Base-by-base conservation (phyloP, 1,284 basidiomycete species). In the Moesziomyces sp. region DNA sequence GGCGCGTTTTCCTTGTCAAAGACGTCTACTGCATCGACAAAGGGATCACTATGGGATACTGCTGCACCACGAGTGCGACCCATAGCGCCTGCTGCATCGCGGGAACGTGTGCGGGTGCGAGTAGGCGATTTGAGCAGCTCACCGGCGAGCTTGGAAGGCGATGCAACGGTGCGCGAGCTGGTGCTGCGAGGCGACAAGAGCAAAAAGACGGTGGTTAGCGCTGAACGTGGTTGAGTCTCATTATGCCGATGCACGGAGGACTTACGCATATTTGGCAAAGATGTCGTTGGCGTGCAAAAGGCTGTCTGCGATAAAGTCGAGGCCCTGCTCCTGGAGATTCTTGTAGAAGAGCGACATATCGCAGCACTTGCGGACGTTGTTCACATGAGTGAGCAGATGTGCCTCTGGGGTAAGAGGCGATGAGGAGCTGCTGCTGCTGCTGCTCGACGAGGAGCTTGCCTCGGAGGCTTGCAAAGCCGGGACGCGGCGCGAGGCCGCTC, bases 81-180 rank as follows among this genome's bases (percentile, higher is more conserved):
- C 26, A 49, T 6, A 21, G 45, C 33, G 18, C 18, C 42, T 3
- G 55, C 38, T 5, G 49, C 53, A 35, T 53, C 64, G 18, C 52
- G 59, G 46, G 52, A 11, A 23, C 71, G 65, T 7, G 62, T 69
- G 18, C 71, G 65, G n/a, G 61, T 66, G 30, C 73, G 73, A 19
- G 60, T 67, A 26, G 76, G 76, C 5, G 76, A 73, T 50, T 78
- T 78, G 62, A 78, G 73, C 54, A 78, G 57, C 46, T 78, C 76
- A 3, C 62, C 76, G 5, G 76, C 69, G 48, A 78, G 67, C 59
- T 74, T 74, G 52, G 68, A 66, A 26, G 69, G 74, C 4, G 70
- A 69, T 21, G 56, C 61, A 14, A 65, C 56, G 26, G 47, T 57
- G 28, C 59, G 63, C 18, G 64, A 75, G 28, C 52, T 57, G 10